Evolutionary conservation across 2,329 filamentous ascomycete species (phyloP), one percentile per base, ranked within the genome.

Genomic region (Nemania sp.): DNA sequence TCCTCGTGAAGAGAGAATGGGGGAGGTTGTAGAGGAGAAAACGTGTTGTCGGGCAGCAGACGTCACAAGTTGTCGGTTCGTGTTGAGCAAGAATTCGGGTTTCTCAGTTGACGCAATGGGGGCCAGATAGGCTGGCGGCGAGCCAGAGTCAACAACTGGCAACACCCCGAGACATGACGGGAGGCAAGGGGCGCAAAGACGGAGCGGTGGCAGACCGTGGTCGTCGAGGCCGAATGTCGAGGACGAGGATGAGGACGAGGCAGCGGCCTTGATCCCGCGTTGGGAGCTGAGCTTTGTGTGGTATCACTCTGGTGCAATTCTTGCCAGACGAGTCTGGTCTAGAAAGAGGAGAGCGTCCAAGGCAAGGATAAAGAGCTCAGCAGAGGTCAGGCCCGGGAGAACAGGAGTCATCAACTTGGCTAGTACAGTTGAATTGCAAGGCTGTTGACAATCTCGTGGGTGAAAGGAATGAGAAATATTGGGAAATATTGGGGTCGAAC

Each of bases 71-170:
- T 47, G 45, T 66, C 62, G 54, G 65, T 54, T 57, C 52, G 55
- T 32, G 51, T 48, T 54, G 55, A 51, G 63, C 67, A 55, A 43
- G 61, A 59, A 65, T 63, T n/a, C 62, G 63, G 61, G 64, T 61
- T 62, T 66, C 59, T 68, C 21, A 58, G 61, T 65, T 37, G 65
- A 68, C 63, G 59, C 63, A 60, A 66, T 71, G 68, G 68, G 66
- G 66, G 72, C 71, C 72, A 72, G 71, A 67, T 67, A 64, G 66
- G 73, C 75, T 75, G 75, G 75, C 74, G 63, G 65, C 64, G 64
- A 69, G 75, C 75, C 75, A 77, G 73, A 75, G 72, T 75, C 74
- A 77, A 65, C 72, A 75, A 67, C 68, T 68, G 58, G 68, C 71
- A 69, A 71, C 67, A 68, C 69, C 68, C 71, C 68, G 70, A 76